Evolutionary conservation across 129 eudicot genomes (phyloP).

Genomic region (Logfia minima): DNA sequence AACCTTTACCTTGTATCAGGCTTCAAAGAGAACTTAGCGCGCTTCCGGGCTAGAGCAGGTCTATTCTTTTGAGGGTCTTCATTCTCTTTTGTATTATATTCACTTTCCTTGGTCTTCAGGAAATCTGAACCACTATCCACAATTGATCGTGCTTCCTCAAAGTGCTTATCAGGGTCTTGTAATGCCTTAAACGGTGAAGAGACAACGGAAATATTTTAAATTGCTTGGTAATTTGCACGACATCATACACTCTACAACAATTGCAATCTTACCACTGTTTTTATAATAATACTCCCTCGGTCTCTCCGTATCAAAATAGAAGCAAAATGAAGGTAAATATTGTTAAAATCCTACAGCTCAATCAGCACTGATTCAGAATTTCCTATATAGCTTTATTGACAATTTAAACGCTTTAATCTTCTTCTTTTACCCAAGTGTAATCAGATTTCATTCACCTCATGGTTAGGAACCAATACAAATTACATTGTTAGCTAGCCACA

Average conservation of each 20-base stretch:
- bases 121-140: slow-evolving; percentile 44
- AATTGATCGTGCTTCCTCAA: slow-evolving; percentile 57
- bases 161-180: slow-evolving; percentile 48
- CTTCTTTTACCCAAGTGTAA: not conserved
- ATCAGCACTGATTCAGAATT: not conserved
- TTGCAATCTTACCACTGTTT: slow-evolving; percentile 7
- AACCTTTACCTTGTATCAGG: slow-evolving; percentile 51
- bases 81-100: slow-evolving; percentile 34
- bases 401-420: slow-evolving; percentile 8
- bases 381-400: slow-evolving; percentile 8
- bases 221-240: slow-evolving; percentile 2
- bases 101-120: slow-evolving; percentile 36
- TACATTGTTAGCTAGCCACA: not conserved
- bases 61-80: slow-evolving; percentile 57
- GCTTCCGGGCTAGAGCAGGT: slow-evolving; percentile 65
- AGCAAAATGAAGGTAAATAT: not conserved
- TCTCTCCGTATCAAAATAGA: not conserved
- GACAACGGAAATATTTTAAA: slow-evolving; percentile 1
- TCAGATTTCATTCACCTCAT: slow-evolving; percentile 8
- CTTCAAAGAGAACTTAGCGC: slow-evolving; percentile 68
- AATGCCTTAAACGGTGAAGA: slow-evolving; percentile 38
- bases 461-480: not conserved
- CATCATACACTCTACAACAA: slow-evolving; percentile 4
- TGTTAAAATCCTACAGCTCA: not conserved
- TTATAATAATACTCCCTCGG: not conserved